Conservation (phyloP, 129 eudicot genomes). For the Flaveria bidentis region DNA sequence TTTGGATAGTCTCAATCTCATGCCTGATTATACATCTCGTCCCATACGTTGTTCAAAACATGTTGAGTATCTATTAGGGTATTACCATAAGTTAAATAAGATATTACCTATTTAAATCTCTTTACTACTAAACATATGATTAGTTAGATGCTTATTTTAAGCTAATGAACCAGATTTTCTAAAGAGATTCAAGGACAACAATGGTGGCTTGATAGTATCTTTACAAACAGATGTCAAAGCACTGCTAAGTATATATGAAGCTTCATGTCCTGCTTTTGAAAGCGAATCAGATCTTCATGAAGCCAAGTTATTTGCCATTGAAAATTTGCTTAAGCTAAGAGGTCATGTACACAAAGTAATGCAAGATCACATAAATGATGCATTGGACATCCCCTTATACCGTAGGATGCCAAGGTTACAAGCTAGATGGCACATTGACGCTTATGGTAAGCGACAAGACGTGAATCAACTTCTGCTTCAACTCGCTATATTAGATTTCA, state of each 20-base stretch:
- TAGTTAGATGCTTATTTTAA: no score
- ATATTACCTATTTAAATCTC: no score
- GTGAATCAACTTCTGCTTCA: constrained; percentile 30
- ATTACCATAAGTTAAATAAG: no score
- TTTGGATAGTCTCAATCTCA: no score
- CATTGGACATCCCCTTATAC: constrained; percentile 33
- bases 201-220: constrained; percentile 19
- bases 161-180: background rate
- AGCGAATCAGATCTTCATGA: constrained; percentile 36
- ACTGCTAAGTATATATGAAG: constrained; percentile 41
- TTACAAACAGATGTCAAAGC: constrained; percentile 27
- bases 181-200: background rate
- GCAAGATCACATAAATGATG: constrained; percentile 25
- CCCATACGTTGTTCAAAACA: no score
- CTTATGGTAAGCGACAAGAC: constrained; percentile 2
- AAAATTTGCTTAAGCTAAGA: constrained; percentile 7
- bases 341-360: background rate
- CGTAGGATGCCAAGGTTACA: constrained; percentile 13
- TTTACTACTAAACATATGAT: no score
- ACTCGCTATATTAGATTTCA: constrained; percentile 43
- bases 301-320: constrained; percentile 34
- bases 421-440: constrained; percentile 41
- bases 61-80: no score
- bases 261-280: constrained; percentile 38
- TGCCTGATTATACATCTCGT: no score